These are phyloP conservation scores for Bipolaris oryzae DNA, from an alignment of 2,329 filamentous ascomycete genomes.

Conservation along the genomic window DNA sequence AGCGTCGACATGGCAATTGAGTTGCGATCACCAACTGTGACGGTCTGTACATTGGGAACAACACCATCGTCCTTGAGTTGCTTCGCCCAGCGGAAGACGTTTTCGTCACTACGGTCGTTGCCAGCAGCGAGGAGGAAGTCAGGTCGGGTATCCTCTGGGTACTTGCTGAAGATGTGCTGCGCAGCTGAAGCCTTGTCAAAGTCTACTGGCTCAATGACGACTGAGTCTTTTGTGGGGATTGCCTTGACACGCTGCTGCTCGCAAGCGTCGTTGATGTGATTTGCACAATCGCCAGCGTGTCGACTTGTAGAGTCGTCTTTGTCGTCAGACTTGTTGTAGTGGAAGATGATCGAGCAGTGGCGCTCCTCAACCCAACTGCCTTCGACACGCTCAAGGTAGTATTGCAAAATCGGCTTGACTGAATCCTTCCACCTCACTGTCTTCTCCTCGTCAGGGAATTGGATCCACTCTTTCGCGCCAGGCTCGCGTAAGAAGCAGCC, in stretches of 20 bases:
- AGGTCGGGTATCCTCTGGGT: constrained; percentile 46
- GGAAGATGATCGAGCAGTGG: constrained; percentile 90
- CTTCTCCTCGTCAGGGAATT: constrained; percentile 74
- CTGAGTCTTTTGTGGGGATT: constrained; percentile 76
- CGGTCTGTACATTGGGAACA: constrained; percentile 72
- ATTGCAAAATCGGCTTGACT: constrained; percentile 80
- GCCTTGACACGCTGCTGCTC: constrained; percentile 83
- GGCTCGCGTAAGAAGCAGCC: constrained; percentile 85
- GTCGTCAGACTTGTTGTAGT: constrained; percentile 84
- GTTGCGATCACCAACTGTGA: constrained; percentile 84
- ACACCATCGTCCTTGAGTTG: constrained; percentile 62
- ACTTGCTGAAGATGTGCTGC: constrained; percentile 68
- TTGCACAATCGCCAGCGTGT: constrained; percentile 86
- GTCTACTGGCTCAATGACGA: constrained; percentile 83
- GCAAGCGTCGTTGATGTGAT: constrained; percentile 94
- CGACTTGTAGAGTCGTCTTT: constrained; percentile 70
- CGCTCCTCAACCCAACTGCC: constrained; percentile 87
- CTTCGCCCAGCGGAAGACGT: constrained; percentile 94
- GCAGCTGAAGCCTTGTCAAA: constrained; percentile 89
- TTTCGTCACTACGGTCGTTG: constrained; percentile 91
- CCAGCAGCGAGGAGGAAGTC: constrained; percentile 91
- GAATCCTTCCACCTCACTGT: constrained; percentile 82
- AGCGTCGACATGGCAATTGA: constrained; percentile 85
- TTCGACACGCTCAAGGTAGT: constrained; percentile 88
- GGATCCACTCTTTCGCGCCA: constrained; percentile 71